Percentiles rank a stretch among this genome's conserved stretches.
These are phyloP conservation scores for Nigrospora sphaerica DNA, from an alignment of 2,329 filamentous ascomycete genomes.

Conservation along the genomic window DNA sequence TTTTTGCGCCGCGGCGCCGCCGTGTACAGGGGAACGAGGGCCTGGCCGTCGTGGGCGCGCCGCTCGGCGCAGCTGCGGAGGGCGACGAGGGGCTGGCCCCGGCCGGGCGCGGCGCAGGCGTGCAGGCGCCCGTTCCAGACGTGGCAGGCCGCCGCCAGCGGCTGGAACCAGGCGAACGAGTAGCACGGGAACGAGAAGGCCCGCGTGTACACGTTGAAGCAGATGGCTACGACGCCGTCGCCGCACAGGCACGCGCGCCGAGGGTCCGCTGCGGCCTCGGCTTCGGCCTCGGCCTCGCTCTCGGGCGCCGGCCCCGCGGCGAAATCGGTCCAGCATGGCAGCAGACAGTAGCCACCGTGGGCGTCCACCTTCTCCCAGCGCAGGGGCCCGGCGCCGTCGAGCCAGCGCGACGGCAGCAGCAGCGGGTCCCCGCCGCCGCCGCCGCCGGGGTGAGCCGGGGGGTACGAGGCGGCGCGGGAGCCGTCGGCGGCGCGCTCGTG, in stretches of 20 bases:
- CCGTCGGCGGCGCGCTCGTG: slow-evolving; percentile 14
- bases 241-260: slow-evolving; percentile 3
- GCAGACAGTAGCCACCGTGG: slow-evolving; percentile 20
- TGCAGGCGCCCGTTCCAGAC: slow-evolving; percentile 18
- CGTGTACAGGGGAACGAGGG: too few species aligned
- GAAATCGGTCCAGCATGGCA: slow-evolving; percentile 13
- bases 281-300: slow-evolving; percentile 2
- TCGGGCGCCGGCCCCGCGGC: background rate
- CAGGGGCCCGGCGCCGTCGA: slow-evolving; percentile 8
- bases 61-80: background rate
- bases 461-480: slow-evolving; percentile 12
- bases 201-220: slow-evolving; percentile 24
- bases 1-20: too few species aligned
- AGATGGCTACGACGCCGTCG: slow-evolving; percentile 13
- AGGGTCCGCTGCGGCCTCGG: background rate
- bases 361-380: slow-evolving; percentile 21
- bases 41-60: background rate
- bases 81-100: background rate
- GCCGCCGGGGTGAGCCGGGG: slow-evolving; percentile 1
- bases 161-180: slow-evolving; percentile 10
- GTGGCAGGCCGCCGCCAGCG: slow-evolving; percentile 12
- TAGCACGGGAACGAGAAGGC: slow-evolving; percentile 17
- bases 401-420: background rate
- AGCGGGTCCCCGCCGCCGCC: background rate
- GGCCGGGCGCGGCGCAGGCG: slow-evolving; percentile 7